Base-by-base conservation (phyloP, 768 basidiomycete genomes). In the Mycena pura region DNA sequence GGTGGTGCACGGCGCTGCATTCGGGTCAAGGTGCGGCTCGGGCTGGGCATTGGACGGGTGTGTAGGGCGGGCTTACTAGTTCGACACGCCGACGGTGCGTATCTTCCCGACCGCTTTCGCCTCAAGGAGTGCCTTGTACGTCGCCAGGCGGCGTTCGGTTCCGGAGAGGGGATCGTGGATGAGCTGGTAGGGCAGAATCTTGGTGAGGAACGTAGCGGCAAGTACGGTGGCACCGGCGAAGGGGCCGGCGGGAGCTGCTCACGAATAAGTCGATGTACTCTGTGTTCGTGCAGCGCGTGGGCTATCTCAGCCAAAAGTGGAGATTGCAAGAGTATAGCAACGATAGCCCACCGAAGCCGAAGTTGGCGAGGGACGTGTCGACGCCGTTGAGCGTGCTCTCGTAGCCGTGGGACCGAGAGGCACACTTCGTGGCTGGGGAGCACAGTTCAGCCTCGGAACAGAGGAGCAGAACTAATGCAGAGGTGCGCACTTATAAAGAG, bases 31-130 rank as follows among this genome's bases (percentile, higher is more conserved):
- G n/a, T n/a, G n/a, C n/a, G n/a, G n/a, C 45, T 38, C 48, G 38
- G 27, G 47, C 39, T 47, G 29, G 19, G 19, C 27, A 44, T 36
- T 28, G 39, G 22, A 44, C 45, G 17, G 29, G 21, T 19, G 36
- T 17, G 21, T 47, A 60, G 36, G 44, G 52, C 24, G 41, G 25
- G 70, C 89, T 45, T 66, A 92, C 91, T 87, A 95, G 74, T 95
- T 95, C 1, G 91, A 93, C 7, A 94, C 92, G 3, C 92, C 92
- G n/a, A 92, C 84, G 5, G 81, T 80, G 62, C 83, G 81, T 49
- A 93, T 82, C 67, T 90, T 91, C 3, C 92, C 91, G 3, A 75
- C 82, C 27, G 76, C 69, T 63, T 83, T 83, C n/a, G 84, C 82
- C 32, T 88, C 86, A 6, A 86, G 72, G 11, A 95, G 78, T 7